These are phyloP conservation scores for Phytophthora foliorum DNA, from an alignment of 352 stramenopile genomes.

Conservation along the genomic window DNA sequence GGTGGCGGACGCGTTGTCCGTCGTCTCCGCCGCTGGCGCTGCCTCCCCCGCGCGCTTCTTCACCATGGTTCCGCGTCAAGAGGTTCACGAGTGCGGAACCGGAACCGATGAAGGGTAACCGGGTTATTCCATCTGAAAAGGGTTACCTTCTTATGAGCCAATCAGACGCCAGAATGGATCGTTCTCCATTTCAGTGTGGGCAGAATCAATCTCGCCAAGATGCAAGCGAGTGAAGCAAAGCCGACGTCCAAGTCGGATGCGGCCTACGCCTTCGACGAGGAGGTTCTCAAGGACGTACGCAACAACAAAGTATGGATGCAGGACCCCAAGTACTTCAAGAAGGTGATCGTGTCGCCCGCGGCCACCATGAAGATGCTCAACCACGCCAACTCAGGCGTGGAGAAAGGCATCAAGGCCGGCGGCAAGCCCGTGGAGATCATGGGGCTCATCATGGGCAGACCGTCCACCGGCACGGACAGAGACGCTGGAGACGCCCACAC, in stretches of 20 bases:
- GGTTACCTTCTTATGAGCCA: neutral
- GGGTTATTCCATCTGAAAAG: neutral
- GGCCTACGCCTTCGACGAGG: constrained; percentile 85
- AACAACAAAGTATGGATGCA: constrained; percentile 93
- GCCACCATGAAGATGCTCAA: constrained; percentile 98
- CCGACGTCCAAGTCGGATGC: constrained; percentile 59
- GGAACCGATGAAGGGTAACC: neutral
- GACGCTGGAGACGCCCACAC: constrained; percentile 92
- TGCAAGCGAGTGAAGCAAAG: constrained; percentile 40
- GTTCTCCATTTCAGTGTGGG: neutral
- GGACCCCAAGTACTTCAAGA: constrained; percentile 96
- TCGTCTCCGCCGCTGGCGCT: constrained; percentile 20
- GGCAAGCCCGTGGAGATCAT: constrained; percentile 99
- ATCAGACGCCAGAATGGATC: constrained; percentile 18
- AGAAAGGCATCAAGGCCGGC: constrained; percentile 97
- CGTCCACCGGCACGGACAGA: constrained; percentile 80
- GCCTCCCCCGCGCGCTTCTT: constrained; percentile 51
- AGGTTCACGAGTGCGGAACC: constrained; percentile 15
- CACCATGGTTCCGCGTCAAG: constrained; percentile 41
- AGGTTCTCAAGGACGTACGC: constrained; percentile 87
- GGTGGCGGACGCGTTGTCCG: constrained; percentile 1
- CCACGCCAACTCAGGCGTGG: constrained; percentile 97
- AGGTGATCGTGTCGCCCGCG: constrained; percentile 94
- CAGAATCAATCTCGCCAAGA: constrained; percentile 33
- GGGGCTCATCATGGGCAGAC: constrained; percentile 97